Evolutionary conservation across 2,329 filamentous ascomycete genomes (phyloP).

Genomic region (Akanthomyces dipterigenus): DNA sequence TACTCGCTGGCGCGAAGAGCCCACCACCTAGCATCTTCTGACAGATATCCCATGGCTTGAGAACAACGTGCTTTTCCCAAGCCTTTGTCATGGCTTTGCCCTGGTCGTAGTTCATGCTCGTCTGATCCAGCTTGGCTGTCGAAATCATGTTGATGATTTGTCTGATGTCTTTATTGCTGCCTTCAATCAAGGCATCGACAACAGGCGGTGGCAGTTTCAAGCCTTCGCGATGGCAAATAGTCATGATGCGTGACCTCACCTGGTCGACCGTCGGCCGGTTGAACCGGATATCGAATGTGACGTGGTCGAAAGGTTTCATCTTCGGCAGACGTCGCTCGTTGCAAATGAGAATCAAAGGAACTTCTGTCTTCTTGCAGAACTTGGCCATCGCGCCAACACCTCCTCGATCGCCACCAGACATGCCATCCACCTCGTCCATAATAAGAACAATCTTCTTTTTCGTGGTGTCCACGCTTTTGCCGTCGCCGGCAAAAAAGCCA

Average conservation of each 20-base stretch:
- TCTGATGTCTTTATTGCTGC: slow-evolving; percentile 89
- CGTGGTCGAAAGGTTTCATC: slow-evolving; percentile 95
- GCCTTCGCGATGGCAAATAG: slow-evolving; percentile 87
- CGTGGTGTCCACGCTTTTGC: slow-evolving; percentile 66
- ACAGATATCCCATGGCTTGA: slow-evolving; percentile 98
- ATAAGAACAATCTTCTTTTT: slow-evolving; percentile 95
- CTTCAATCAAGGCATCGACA: slow-evolving; percentile 90
- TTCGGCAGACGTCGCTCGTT: slow-evolving; percentile 90
- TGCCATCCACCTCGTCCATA: slow-evolving; percentile 98
- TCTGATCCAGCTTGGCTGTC: slow-evolving; percentile 82
- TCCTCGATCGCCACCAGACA: slow-evolving; percentile 94
- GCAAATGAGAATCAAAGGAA: slow-evolving; percentile 95
- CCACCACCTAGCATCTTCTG: slow-evolving; percentile 84
- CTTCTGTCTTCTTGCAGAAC: slow-evolving; percentile 88
- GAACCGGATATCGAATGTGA: slow-evolving; percentile 80
- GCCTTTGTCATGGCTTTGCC: slow-evolving; percentile 93
- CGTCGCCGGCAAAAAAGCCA: slow-evolving; percentile 82
- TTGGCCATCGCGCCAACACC: slow-evolving; percentile 92
- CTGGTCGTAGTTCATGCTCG: slow-evolving; percentile 73
- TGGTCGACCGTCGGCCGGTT: slow-evolving; percentile 83
- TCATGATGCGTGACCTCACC: slow-evolving; percentile 87
- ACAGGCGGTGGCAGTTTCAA: slow-evolving; percentile 77
- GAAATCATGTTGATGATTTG: slow-evolving; percentile 99
- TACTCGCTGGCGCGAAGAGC: slow-evolving; percentile 77
- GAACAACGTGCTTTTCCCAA: slow-evolving; percentile 94